A percentile compares a stretch with the other conserved stretches of the same genome.
Evolutionary conservation across 164 flowering plant species (phyloP).

Genomic region (Platanus orientalis): DNA sequence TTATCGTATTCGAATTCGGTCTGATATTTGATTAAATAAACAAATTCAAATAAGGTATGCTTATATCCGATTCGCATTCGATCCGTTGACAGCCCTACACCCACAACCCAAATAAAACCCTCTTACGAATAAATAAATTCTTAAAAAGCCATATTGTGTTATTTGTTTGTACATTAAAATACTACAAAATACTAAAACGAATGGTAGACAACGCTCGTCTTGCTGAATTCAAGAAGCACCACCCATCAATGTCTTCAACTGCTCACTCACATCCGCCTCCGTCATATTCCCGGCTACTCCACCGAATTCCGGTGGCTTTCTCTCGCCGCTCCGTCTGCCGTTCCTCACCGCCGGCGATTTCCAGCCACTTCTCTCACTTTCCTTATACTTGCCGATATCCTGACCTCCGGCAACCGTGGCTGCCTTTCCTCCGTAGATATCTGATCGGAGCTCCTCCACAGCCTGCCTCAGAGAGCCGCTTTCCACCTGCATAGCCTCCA

Average conservation of each 20-base stretch:
- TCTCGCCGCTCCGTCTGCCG: constrained; percentile 24
- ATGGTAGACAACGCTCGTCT: too few species aligned
- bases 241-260: constrained; percentile 32
- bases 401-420: background rate
- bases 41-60: too few species aligned
- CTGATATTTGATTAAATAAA: too few species aligned
- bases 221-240: constrained; percentile 5
- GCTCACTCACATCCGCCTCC: constrained; percentile 32
- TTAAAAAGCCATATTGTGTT: too few species aligned
- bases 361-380: constrained; percentile 11
- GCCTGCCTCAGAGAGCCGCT: constrained; percentile 45
- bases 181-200: too few species aligned
- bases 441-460: constrained; percentile 46
- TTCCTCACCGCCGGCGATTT: constrained; percentile 4
- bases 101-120: too few species aligned
- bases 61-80: too few species aligned
- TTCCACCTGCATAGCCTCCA: constrained; percentile 47
- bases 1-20: too few species aligned
- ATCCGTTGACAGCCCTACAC: too few species aligned
- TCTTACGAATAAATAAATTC: too few species aligned
- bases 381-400: constrained; percentile 14
- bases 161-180: too few species aligned
- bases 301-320: constrained; percentile 11
- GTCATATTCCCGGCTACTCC: constrained; percentile 5
- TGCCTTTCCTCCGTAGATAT: constrained; percentile 15